A percentile compares a stretch with the other conserved stretches of the same genome.
phyloP scores from a whole-genome alignment of 768 basidiomycete genomes.

The Symmetrospora coprosmae region DNA sequence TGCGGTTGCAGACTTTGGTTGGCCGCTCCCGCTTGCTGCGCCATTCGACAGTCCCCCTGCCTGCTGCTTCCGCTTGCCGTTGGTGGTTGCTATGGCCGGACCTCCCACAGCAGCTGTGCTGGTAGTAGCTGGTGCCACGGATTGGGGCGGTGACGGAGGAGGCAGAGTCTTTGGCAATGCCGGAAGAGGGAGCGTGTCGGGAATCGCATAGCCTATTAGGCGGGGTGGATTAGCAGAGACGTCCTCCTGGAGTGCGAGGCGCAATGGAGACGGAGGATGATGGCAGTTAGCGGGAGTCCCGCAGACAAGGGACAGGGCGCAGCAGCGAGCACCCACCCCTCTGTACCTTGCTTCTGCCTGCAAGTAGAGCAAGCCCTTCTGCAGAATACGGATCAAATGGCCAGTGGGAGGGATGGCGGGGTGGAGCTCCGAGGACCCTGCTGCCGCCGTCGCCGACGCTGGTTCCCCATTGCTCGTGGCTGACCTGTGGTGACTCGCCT shows the following conservation, averaged over 20 bases:
- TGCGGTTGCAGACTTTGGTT: background rate
- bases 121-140: conserved; percentile 2
- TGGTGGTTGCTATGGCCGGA: background rate
- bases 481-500: background rate
- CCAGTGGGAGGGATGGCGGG: conserved; percentile 28
- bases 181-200: conserved; percentile 26
- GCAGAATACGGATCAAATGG: conserved; percentile 31
- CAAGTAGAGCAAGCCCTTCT: conserved; percentile 31
- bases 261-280: background rate
- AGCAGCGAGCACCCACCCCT: conserved; percentile 19
- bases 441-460: background rate
- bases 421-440: background rate
- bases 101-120: background rate
- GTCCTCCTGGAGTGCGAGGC: conserved; percentile 11
- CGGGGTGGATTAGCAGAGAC: background rate
- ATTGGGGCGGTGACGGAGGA: conserved; percentile 17
- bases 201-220: conserved; percentile 27
- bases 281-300: background rate
- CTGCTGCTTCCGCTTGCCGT: background rate
- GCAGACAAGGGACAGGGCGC: background rate
- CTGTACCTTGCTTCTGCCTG: conserved; percentile 30
- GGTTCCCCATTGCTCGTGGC: background rate
- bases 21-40: background rate
- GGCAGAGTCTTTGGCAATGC: conserved; percentile 26
- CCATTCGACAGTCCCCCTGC: background rate